Evolutionary conservation across 805 yeast species (phyloP), one percentile per base, ranked within the genome.

Genomic region (Clavispora phyllophila): DNA sequence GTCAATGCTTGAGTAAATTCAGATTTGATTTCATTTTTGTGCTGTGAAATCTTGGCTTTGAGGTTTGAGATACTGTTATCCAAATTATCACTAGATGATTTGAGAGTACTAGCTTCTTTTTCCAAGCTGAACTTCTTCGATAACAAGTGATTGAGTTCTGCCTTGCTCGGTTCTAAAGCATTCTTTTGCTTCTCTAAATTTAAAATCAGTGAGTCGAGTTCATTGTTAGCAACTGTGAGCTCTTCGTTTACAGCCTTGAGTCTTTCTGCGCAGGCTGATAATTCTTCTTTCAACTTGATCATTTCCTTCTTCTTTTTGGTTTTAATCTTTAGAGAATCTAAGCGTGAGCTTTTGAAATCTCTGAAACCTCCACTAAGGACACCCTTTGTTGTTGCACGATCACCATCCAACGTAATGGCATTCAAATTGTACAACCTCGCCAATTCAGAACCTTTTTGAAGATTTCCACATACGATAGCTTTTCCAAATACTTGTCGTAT

Each of bases 371-470:
- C 98, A 19, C 87, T 81, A 36, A 93, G 61, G 2, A 84, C 85
- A 61, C 99, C 99, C 50, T 73, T 78, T 37, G 79, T 80, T 53
- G 87, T 95, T 39, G 87, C 87, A 49, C 87, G 72, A 58, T 93
- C 98, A 51, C 99, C 99, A 60, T 87, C 95, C 14, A 91, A 66
- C 0, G 99, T 93, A 13, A 93, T 84, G 0, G 96, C 86, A 52
- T 78, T 81, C 19, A 90, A 63, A 24, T 78, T 76, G 58, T 70
- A 76, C 9, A 67, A 62, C 37, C 76, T 76, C 0, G 96, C 81
- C 23, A 85, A 65, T 50, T 80, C 82, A 2, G 82, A 70, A 3
- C 95, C 95, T 24, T 73, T 70, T 37, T 75, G 81, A 36, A 91
- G 63, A 47, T 83, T 80, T 44, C 77, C 74, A 41, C 90, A 82